Conservation (phyloP, 495 filamentous ascomycete species). For the Jackrogersella minutella region DNA sequence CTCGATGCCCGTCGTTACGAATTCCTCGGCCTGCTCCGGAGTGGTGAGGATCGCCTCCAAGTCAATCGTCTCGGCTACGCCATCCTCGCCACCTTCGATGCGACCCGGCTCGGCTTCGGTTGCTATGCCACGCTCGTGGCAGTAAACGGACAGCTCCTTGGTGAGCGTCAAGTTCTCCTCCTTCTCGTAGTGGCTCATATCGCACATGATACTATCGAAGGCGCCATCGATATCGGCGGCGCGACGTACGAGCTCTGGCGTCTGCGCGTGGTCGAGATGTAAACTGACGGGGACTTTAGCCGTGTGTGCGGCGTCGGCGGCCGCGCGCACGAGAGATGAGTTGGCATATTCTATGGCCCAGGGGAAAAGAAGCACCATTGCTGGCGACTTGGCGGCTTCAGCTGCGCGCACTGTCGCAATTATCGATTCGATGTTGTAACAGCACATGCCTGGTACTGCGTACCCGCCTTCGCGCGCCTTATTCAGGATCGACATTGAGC, state of each 20-base stretch:
- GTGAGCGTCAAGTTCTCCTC: slow-evolving; percentile 80
- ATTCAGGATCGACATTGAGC: slow-evolving; percentile 72
- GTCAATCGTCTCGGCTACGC: slow-evolving; percentile 77
- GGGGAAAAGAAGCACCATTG: slow-evolving; percentile 87
- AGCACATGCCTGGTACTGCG: slow-evolving; percentile 78
- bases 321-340: slow-evolving; percentile 66
- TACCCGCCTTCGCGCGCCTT: slow-evolving; percentile 71
- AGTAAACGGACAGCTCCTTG: slow-evolving; percentile 72
- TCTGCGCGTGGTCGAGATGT: slow-evolving; percentile 81
- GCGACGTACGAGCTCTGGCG: slow-evolving; percentile 70
- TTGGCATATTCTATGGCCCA: slow-evolving; percentile 80
- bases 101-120: slow-evolving; percentile 83
- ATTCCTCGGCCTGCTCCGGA: slow-evolving; percentile 76
- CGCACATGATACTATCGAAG: slow-evolving; percentile 85
- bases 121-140: slow-evolving; percentile 76
- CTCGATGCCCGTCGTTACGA: slow-evolving; percentile 81
- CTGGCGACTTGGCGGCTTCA: slow-evolving; percentile 73
- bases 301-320: slow-evolving; percentile 66
- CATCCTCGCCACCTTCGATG: slow-evolving; percentile 87
- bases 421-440: slow-evolving; percentile 87
- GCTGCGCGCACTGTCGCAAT: slow-evolving; percentile 81
- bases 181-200: slow-evolving; percentile 85
- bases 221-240: slow-evolving; percentile 69
- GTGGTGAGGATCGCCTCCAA: slow-evolving; percentile 80
- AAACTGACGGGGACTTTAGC: slow-evolving; percentile 76